phyloP scores from a whole-genome alignment of 176 grass and related monocot species.

The Oryza australiensis region DNA sequence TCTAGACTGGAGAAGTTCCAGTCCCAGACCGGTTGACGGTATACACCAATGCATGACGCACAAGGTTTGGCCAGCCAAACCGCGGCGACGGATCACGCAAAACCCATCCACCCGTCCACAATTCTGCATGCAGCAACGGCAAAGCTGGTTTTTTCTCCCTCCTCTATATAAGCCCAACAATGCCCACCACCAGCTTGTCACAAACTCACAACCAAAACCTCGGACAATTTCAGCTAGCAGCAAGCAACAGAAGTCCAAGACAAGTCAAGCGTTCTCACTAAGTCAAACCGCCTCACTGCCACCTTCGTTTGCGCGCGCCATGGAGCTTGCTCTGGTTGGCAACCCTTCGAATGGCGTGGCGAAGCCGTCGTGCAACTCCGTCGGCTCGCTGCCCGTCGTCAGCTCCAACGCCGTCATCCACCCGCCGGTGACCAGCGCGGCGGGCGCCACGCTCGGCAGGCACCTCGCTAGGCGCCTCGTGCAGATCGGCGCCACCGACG shows the following conservation, averaged over 20 bases:
- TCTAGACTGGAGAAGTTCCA: not conserved
- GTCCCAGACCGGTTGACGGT: not conserved
- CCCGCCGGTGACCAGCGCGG: not conserved
- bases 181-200: not conserved
- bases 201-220: not conserved
- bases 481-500: constrained; percentile 65
- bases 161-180: constrained; percentile 12
- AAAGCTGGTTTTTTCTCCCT: not conserved
- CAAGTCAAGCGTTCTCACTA: not conserved
- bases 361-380: constrained; percentile 38
- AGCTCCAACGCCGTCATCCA: constrained; percentile 32
- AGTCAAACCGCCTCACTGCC: not conserved
- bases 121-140: not conserved
- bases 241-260: not conserved
- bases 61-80: not conserved
- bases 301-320: not conserved
- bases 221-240: not conserved
- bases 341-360: constrained; percentile 27
- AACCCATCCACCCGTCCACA: not conserved
- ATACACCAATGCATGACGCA: not conserved
- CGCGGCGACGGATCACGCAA: not conserved
- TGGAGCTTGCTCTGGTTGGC: constrained; percentile 35
- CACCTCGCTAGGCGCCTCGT: constrained; percentile 76
- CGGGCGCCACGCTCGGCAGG: constrained; percentile 49
- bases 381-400: constrained; percentile 31